A percentile compares a stretch with the other conserved stretches of the same genome.
Conservation (phyloP, 2,329 filamentous ascomycete species). For the Colletotrichum sp. region DNA sequence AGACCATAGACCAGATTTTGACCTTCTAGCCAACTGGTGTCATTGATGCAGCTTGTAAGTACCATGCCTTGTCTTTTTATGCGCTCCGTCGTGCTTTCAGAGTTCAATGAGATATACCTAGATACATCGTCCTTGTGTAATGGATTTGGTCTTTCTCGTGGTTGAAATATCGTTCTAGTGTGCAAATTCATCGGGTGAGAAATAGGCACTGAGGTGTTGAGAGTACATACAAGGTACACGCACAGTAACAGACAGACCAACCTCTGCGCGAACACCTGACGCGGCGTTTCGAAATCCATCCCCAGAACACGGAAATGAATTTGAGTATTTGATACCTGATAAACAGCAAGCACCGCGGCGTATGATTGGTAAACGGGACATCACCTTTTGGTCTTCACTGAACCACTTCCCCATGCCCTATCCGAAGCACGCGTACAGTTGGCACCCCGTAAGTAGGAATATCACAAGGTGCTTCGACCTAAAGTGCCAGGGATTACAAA, state of each 20-base stretch:
- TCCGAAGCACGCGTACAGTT: not conserved
- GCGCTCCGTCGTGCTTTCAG: not conserved
- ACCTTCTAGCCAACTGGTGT: not conserved
- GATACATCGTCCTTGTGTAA: not conserved
- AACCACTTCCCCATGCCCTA: not conserved
- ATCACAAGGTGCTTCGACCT: not conserved
- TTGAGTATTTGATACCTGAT: not conserved
- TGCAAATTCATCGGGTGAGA: not conserved
- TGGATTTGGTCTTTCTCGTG: not conserved
- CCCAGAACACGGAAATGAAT: not conserved
- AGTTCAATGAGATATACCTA: not conserved
- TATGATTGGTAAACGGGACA: not conserved
- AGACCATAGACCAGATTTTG: not conserved
- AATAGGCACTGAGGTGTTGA: not conserved
- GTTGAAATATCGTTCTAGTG: not conserved
- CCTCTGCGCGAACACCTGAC: not conserved
- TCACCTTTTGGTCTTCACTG: not conserved
- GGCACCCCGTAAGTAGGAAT: not conserved
- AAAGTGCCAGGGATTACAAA: not conserved
- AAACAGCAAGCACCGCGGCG: not conserved
- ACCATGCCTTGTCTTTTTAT: too few species aligned
- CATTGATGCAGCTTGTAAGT: not conserved
- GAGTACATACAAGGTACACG: not conserved
- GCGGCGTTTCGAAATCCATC: not conserved
- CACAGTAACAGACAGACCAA: not conserved